Evolutionary conservation across 1,284 basidiomycete genomes (phyloP).

Genomic region (Coniferiporia weirii): DNA sequence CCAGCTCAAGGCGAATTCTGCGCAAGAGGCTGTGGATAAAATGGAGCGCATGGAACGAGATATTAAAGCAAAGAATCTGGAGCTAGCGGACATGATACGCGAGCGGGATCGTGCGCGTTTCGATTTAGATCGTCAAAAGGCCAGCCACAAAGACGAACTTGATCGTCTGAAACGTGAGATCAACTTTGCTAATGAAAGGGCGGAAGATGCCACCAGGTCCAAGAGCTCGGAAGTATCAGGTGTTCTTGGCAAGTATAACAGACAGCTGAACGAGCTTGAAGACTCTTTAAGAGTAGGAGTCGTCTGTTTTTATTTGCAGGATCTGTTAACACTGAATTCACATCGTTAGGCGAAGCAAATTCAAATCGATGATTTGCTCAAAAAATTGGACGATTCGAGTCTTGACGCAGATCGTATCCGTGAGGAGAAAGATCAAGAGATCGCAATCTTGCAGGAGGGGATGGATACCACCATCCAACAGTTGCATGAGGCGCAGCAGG

Average conservation of each 20-base stretch:
- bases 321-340: slow-evolving; percentile 8
- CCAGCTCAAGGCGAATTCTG: slow-evolving; percentile 97
- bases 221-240: slow-evolving; percentile 91
- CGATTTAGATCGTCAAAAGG: slow-evolving; percentile 94
- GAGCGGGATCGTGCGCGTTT: slow-evolving; percentile 96
- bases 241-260: slow-evolving; percentile 91
- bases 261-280: slow-evolving; percentile 93
- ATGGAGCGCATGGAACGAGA: slow-evolving; percentile 99
- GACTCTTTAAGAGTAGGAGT: slow-evolving; percentile 79
- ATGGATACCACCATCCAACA: slow-evolving; percentile 94
- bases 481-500: slow-evolving; percentile 83
- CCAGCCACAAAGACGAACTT: slow-evolving; percentile 92
- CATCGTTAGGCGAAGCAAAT: slow-evolving; percentile 76
- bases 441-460: slow-evolving; percentile 92
- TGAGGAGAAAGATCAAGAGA: slow-evolving; percentile 97
- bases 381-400: slow-evolving; percentile 71
- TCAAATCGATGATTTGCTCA: slow-evolving; percentile 87
- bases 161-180: slow-evolving; percentile 93
- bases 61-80: slow-evolving; percentile 96
- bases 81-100: slow-evolving; percentile 98
- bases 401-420: slow-evolving; percentile 75
- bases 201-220: slow-evolving; percentile 87
- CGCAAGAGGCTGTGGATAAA: slow-evolving; percentile 97
- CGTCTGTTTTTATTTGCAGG: background rate
- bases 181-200: slow-evolving; percentile 96